These are phyloP conservation scores for Nakazawaea ernobii DNA, from an alignment of 805 yeast species.

Conservation along the genomic window DNA sequence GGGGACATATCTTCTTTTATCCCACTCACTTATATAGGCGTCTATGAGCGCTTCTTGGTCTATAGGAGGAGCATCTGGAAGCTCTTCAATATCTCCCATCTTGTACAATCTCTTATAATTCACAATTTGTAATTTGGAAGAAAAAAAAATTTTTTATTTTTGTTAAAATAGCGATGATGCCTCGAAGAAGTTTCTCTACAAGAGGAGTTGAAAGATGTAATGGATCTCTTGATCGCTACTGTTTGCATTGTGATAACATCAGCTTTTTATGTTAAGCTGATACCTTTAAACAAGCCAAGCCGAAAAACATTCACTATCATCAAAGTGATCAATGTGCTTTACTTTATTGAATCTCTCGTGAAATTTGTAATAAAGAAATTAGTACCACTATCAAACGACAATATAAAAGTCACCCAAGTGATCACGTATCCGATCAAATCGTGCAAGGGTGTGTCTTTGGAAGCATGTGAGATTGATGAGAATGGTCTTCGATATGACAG, in stretches of 20 bases:
- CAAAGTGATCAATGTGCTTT: not conserved
- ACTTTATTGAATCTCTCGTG: not conserved
- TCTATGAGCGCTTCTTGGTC: constrained; percentile 7
- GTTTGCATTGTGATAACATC: not conserved
- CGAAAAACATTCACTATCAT: constrained; percentile 1
- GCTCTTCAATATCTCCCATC: constrained; percentile 10
- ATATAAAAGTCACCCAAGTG: constrained; percentile 5
- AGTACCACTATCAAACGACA: not conserved
- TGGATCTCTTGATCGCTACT: not conserved
- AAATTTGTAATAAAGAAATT: not conserved
- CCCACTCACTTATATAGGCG: constrained; percentile 25
- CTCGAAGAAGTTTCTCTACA: too few species aligned
- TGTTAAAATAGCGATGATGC: not conserved
- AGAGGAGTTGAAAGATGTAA: not conserved
- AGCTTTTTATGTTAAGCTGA: not conserved
- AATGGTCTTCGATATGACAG: constrained; percentile 21
- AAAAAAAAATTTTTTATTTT: not conserved
- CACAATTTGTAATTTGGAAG: not conserved
- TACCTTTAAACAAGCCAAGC: not conserved
- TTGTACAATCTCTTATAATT: not conserved
- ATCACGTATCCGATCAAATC: constrained; percentile 22
- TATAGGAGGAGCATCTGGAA: constrained; percentile 7
- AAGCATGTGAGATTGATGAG: constrained; percentile 17
- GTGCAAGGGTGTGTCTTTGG: constrained; percentile 17
- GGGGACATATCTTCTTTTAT: constrained; percentile 20